These are phyloP conservation scores for Candida quercuum DNA, from an alignment of 805 yeast genomes.

Conservation along the genomic window DNA sequence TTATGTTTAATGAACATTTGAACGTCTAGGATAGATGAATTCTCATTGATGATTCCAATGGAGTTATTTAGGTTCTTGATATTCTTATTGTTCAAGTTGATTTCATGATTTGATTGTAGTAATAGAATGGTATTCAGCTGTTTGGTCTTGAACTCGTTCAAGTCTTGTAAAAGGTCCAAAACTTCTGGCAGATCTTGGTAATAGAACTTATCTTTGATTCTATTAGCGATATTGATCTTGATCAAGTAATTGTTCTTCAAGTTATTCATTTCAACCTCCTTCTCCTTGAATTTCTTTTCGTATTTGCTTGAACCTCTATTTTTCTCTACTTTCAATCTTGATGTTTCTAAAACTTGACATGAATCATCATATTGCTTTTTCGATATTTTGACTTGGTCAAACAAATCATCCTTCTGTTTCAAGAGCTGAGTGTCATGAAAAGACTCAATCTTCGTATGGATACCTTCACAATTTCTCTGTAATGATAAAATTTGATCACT, in stretches of 20 bases:
- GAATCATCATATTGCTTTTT: slow-evolving; percentile 77
- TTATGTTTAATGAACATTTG: slow-evolving; percentile 94
- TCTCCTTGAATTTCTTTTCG: slow-evolving; percentile 46
- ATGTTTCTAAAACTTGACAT: slow-evolving; percentile 75
- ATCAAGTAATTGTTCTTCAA: slow-evolving; percentile 83
- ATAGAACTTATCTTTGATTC: slow-evolving; percentile 87
- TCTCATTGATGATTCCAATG: slow-evolving; percentile 56
- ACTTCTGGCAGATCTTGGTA: slow-evolving; percentile 92
- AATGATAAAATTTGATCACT: slow-evolving; percentile 55
- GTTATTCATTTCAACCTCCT: slow-evolving; percentile 76
- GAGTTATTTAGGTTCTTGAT: slow-evolving; percentile 41
- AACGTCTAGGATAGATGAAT: slow-evolving; percentile 69
- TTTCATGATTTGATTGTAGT: slow-evolving; percentile 58
- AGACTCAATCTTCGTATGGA: slow-evolving; percentile 50
- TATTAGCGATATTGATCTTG: slow-evolving; percentile 76
- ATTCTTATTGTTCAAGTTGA: slow-evolving; percentile 39
- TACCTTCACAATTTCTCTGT: slow-evolving; percentile 44
- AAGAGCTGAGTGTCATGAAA: slow-evolving; percentile 52
- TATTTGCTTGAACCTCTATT: slow-evolving; percentile 45
- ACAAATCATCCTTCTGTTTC: slow-evolving; percentile 31
- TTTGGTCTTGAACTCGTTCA: slow-evolving; percentile 73
- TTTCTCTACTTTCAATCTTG: slow-evolving; percentile 69
- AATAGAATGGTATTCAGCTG: slow-evolving; percentile 65
- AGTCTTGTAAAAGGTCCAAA: slow-evolving; percentile 76
- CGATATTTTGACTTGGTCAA: slow-evolving; percentile 26